These are phyloP conservation scores for Fusarium vanettenii DNA, from an alignment of 2,329 filamentous ascomycete genomes.

Conservation along the genomic window DNA sequence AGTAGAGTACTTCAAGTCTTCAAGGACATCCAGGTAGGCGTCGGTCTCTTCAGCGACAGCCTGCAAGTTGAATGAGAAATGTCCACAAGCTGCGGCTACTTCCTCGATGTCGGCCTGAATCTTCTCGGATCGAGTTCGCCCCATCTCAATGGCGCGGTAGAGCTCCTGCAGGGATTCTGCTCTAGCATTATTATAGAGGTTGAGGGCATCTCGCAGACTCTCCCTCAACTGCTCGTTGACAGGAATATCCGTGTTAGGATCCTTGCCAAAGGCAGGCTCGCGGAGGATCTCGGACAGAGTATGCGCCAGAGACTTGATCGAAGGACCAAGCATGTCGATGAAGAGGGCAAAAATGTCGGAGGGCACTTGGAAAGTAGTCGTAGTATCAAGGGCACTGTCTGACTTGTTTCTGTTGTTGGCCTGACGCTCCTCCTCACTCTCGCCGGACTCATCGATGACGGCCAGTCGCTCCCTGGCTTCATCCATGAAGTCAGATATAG, in stretches of 20 bases:
- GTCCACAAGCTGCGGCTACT: slow-evolving; percentile 95
- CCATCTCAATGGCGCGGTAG: slow-evolving; percentile 82
- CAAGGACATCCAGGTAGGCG: slow-evolving; percentile 83
- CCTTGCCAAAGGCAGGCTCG: slow-evolving; percentile 82
- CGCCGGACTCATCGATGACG: slow-evolving; percentile 73
- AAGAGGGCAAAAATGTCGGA: slow-evolving; percentile 93
- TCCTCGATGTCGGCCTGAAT: slow-evolving; percentile 95
- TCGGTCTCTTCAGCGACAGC: slow-evolving; percentile 93
- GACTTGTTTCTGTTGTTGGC: slow-evolving; percentile 41
- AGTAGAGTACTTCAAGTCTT: slow-evolving; percentile 82
- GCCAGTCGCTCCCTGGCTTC: slow-evolving; percentile 62
- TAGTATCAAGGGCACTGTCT: slow-evolving; percentile 44
- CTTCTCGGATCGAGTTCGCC: slow-evolving; percentile 74
- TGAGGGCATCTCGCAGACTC: slow-evolving; percentile 83
- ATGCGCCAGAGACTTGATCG: slow-evolving; percentile 95
- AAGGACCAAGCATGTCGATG: slow-evolving; percentile 87
- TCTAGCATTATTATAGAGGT: slow-evolving; percentile 81
- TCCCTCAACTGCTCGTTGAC: slow-evolving; percentile 84
- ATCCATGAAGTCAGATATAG: slow-evolving; percentile 50
- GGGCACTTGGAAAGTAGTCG: slow-evolving; percentile 66
- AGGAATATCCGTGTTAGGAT: slow-evolving; percentile 74
- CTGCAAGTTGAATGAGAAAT: slow-evolving; percentile 92
- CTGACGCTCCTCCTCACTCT: slow-evolving; percentile 62
- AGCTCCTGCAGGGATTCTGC: slow-evolving; percentile 81
- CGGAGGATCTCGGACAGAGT: slow-evolving; percentile 90